phyloP scores from a whole-genome alignment of 2,329 filamentous ascomycete genomes.

The Arthrocladium fulminans region DNA sequence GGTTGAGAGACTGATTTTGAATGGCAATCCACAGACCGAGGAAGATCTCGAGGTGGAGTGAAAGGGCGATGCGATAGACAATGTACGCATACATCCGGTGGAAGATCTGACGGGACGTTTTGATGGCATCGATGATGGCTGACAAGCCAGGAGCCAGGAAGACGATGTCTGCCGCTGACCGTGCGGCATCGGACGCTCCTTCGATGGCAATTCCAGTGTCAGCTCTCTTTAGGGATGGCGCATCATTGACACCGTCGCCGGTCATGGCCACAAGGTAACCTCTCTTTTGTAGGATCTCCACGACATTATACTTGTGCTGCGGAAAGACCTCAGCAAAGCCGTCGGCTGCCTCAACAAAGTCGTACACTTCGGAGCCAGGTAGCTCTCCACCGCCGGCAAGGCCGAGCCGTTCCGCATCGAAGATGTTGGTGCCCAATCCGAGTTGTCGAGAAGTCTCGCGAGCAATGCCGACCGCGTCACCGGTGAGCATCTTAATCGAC shows the following conservation, averaged over 20 bases:
- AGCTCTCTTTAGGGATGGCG: conserved; percentile 87
- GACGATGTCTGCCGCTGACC: conserved; percentile 85
- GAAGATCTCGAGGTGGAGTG: conserved; percentile 84
- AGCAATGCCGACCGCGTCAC: conserved; percentile 87
- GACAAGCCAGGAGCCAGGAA: conserved; percentile 86
- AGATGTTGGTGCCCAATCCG: conserved; percentile 84
- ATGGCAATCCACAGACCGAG: conserved; percentile 87
- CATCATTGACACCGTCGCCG: conserved; percentile 91
- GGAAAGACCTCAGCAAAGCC: conserved; percentile 93
- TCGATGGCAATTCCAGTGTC: conserved; percentile 93
- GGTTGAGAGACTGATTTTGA: conserved; percentile 72
- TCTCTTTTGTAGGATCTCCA: conserved; percentile 87
- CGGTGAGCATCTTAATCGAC: conserved; percentile 93
- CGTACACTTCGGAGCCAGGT: conserved; percentile 87
- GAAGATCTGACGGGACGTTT: conserved; percentile 90
- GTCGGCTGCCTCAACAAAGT: conserved; percentile 91
- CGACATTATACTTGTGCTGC: conserved; percentile 90
- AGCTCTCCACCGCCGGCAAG: conserved; percentile 79
- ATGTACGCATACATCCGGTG: conserved; percentile 96
- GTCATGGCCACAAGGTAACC: conserved; percentile 94
- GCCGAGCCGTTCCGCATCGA: conserved; percentile 87
- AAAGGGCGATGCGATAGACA: conserved; percentile 87
- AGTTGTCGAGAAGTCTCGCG: conserved; percentile 86
- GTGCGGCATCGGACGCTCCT: conserved; percentile 82
- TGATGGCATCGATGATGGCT: conserved; percentile 85